These are phyloP conservation scores for Tolypocladium tropicale DNA, from an alignment of 2,329 filamentous ascomycete genomes.

Conservation along the genomic window DNA sequence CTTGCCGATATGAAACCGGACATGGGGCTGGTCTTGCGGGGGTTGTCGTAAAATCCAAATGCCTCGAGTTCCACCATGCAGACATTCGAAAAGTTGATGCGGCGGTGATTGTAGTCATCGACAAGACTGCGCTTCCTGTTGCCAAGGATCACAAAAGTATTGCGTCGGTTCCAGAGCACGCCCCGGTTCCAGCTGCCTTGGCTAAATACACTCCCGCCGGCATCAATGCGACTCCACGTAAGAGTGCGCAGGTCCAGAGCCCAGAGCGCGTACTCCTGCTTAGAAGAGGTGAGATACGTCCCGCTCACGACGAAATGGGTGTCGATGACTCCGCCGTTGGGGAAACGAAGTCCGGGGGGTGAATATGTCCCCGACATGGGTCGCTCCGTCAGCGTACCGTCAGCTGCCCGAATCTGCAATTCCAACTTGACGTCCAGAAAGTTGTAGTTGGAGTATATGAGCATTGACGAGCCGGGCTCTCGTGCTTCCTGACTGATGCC, in stretches of 20 bases:
- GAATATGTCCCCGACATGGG: slow-evolving; percentile 81
- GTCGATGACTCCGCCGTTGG: slow-evolving; percentile 91
- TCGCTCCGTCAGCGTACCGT: slow-evolving; percentile 77
- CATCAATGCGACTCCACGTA: slow-evolving; percentile 93
- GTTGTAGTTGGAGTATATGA: slow-evolving; percentile 99
- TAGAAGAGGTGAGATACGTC: slow-evolving; percentile 93
- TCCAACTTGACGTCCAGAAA: slow-evolving; percentile 96
- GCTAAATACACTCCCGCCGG: slow-evolving; percentile 85
- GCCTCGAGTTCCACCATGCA: slow-evolving; percentile 96
- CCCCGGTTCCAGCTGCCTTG: slow-evolving; percentile 98
- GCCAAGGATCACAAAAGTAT: slow-evolving; percentile 90
- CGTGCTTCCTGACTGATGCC: slow-evolving; percentile 41
- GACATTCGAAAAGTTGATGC: slow-evolving; percentile 94
- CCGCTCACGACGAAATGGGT: slow-evolving; percentile 96
- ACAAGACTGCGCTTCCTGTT: slow-evolving; percentile 89
- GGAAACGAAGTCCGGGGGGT: slow-evolving; percentile 86
- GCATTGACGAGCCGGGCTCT: slow-evolving; percentile 62
- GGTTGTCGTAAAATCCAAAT: slow-evolving; percentile 95
- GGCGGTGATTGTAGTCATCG: slow-evolving; percentile 94
- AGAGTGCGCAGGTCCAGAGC: slow-evolving; percentile 79
- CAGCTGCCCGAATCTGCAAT: slow-evolving; percentile 74
- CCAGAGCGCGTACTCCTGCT: slow-evolving; percentile 97
- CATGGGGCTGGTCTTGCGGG: slow-evolving; percentile 64
- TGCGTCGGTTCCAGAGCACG: slow-evolving; percentile 84
- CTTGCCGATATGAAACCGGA: slow-evolving; percentile 82